Evolutionary conservation across 2,329 filamentous ascomycete species (phyloP).

Genomic region (Colletotrichum horii): DNA sequence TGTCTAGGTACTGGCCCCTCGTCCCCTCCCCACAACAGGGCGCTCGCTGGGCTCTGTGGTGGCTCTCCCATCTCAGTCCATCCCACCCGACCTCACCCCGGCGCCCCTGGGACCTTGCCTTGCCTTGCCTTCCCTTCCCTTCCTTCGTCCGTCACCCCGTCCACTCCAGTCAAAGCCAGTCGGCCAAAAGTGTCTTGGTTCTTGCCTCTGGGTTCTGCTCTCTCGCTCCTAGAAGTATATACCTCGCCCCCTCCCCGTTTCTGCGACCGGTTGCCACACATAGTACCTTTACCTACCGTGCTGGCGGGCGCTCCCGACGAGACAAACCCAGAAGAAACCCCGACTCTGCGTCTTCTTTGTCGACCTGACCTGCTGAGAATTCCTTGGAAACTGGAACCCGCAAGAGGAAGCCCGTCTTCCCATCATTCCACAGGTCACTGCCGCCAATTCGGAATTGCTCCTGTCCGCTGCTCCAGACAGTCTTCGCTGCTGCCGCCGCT

Average conservation of each 20-base stretch:
- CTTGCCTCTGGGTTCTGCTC: not conserved
- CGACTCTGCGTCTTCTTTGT: not conserved
- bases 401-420: not conserved
- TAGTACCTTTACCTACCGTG: constrained; percentile 5
- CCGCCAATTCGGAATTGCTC: not conserved
- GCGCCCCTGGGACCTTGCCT: not conserved
- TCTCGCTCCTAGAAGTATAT: constrained; percentile 3
- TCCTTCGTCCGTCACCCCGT: not conserved
- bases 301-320: constrained; percentile 21
- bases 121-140: not conserved
- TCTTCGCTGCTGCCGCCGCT: not conserved
- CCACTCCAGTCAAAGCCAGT: not conserved
- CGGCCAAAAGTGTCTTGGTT: not conserved
- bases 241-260: constrained; percentile 18
- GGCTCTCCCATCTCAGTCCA: not conserved
- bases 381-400: not conserved
- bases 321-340: constrained; percentile 2
- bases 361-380: not conserved
- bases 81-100: not conserved
- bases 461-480: not conserved
- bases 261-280: not conserved
- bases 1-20: not conserved
- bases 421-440: not conserved
- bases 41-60: not conserved
- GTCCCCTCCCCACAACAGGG: not conserved